Evolutionary conservation across 2,329 filamentous ascomycete genomes (phyloP).

Genomic region (Apiospora hydei): DNA sequence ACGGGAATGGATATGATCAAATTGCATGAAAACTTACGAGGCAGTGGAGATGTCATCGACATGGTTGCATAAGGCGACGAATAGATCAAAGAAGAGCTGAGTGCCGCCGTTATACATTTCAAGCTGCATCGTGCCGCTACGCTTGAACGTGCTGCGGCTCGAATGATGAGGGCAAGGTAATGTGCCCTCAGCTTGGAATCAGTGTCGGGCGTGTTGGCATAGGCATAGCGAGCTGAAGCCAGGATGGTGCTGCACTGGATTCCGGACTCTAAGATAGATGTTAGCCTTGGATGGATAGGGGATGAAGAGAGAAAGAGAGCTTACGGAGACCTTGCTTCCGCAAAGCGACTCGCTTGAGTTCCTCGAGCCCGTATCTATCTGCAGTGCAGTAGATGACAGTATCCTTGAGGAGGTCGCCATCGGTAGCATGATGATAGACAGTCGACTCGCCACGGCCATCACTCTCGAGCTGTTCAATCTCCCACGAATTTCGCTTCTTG

Average conservation of each 20-base stretch:
- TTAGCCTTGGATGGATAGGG: slow-evolving; percentile 26
- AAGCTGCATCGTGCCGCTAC: slow-evolving; percentile 92
- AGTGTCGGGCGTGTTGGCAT: slow-evolving; percentile 85
- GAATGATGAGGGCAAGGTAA: slow-evolving; percentile 91
- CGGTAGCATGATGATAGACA: slow-evolving; percentile 70
- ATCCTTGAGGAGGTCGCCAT: slow-evolving; percentile 80
- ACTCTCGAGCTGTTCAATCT: slow-evolving; percentile 70
- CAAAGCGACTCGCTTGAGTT: slow-evolving; percentile 83
- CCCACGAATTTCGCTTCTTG: slow-evolving; percentile 81
- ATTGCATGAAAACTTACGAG: slow-evolving; percentile 7
- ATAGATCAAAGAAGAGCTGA: slow-evolving; percentile 89
- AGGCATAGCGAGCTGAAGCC: slow-evolving; percentile 86
- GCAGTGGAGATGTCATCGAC: slow-evolving; percentile 71
- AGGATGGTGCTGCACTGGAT: slow-evolving; percentile 87
- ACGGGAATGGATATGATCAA: background rate
- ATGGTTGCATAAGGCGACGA: slow-evolving; percentile 92
- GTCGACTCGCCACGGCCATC: slow-evolving; percentile 65
- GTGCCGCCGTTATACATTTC: slow-evolving; percentile 90
- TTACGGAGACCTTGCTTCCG: slow-evolving; percentile 86
- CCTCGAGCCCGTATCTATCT: slow-evolving; percentile 81
- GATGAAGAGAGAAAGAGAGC: slow-evolving; percentile 39
- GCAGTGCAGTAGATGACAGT: slow-evolving; percentile 92
- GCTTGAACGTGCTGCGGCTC: slow-evolving; percentile 89
- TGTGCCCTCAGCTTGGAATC: slow-evolving; percentile 92
- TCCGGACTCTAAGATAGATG: slow-evolving; percentile 64